Percentiles rank a stretch among this genome's conserved stretches.
phyloP scores from a whole-genome alignment of 768 basidiomycete species.

The Glaciozyma antarctica region DNA sequence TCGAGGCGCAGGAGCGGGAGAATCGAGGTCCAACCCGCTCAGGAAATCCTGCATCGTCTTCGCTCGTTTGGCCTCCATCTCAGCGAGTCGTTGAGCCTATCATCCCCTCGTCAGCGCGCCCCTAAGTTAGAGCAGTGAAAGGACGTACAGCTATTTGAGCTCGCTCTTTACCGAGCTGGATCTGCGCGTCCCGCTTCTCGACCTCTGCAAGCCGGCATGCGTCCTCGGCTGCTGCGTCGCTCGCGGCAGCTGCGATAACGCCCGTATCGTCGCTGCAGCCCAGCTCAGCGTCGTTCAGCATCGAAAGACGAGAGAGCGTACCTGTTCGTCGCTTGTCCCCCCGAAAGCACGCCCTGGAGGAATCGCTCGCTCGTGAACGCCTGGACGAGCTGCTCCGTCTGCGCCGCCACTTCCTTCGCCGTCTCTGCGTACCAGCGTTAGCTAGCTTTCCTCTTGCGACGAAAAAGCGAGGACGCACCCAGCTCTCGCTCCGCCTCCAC shows the following conservation, averaged over 20 bases:
- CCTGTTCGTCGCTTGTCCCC: too few species aligned
- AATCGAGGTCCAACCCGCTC: conserved; percentile 6
- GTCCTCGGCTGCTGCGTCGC: too few species aligned
- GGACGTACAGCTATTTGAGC: too few species aligned
- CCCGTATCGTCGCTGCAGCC: too few species aligned
- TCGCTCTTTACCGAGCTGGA: too few species aligned
- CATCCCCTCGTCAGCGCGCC: too few species aligned
- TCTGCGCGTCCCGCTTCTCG: too few species aligned
- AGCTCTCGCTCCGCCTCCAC: conserved; percentile 3
- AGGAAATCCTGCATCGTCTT: conserved; percentile 10
- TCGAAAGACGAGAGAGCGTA: too few species aligned
- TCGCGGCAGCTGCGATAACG: too few species aligned
- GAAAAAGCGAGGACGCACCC: neutral
- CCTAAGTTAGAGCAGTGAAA: too few species aligned
- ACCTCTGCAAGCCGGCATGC: too few species aligned
- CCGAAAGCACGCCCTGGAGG: neutral
- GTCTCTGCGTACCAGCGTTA: neutral
- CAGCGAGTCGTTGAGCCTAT: neutral
- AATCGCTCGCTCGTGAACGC: conserved; percentile 7
- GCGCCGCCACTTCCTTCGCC: neutral
- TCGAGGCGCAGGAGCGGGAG: neutral
- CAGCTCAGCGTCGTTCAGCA: too few species aligned
- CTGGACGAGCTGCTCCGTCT: conserved; percentile 12
- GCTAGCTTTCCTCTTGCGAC: neutral
- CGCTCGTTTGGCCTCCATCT: neutral